Percentiles rank a stretch among this genome's conserved stretches.
phyloP scores from a whole-genome alignment of 306 rosid species.

The Trifolium dubium region DNA sequence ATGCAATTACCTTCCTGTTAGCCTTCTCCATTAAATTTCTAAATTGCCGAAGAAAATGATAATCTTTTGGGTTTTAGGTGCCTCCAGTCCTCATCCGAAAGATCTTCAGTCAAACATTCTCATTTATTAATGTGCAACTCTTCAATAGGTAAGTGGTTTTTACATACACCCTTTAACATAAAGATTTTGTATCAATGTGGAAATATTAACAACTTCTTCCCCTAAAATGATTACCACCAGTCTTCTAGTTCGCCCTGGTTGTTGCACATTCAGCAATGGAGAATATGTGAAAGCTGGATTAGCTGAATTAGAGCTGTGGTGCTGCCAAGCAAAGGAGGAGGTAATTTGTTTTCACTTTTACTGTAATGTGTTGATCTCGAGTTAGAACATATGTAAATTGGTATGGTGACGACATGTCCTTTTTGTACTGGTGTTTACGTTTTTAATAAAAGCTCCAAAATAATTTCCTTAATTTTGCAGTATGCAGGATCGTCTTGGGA shows the following conservation, averaged over 20 bases:
- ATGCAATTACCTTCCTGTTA: conserved; percentile 24
- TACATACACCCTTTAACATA: conserved; percentile 16
- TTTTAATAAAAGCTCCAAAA: conserved; percentile 25
- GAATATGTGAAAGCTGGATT: conserved; percentile 94
- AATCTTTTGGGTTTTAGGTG: conserved; percentile 63
- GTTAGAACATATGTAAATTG: conserved; percentile 32
- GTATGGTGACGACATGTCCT: conserved; percentile 10
- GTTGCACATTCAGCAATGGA: conserved; percentile 97
- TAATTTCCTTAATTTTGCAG: conserved; percentile 57
- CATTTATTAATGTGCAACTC: conserved; percentile 88
- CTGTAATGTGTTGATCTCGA: conserved; percentile 1
- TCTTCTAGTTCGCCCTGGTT: conserved; percentile 93
- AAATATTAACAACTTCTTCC: conserved; percentile 4
- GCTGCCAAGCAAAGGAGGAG: conserved; percentile 96
- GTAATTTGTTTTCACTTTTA: conserved; percentile 41
- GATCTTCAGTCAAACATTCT: conserved; percentile 82
- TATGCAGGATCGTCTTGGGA: conserved; percentile 99
- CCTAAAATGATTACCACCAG: conserved; percentile 56
- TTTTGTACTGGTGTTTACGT: conserved; percentile 10
- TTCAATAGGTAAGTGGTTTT: conserved; percentile 76
- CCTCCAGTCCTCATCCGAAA: conserved; percentile 89
- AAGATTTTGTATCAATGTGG: conserved; percentile 9
- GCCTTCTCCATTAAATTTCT: conserved; percentile 24
- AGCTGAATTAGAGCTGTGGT: conserved; percentile 93
- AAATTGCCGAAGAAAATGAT: conserved; percentile 27